Conservation (phyloP, 371 early-diverging fungal species). For the Caulochytrium protostelioides region DNA sequence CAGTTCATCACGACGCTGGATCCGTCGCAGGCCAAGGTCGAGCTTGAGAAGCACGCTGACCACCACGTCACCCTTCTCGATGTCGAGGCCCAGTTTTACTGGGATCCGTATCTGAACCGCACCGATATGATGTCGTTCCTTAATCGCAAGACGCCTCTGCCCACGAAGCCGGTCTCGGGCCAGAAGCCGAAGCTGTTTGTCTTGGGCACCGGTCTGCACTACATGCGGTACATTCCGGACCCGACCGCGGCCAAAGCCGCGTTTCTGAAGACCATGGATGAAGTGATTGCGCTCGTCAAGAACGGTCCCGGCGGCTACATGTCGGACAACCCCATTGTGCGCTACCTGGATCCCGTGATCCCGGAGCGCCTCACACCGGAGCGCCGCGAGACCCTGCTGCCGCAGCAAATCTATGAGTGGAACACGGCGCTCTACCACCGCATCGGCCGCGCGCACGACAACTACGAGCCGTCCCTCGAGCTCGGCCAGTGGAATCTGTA, state of each 20-base stretch:
- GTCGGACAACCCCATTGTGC: constrained; percentile 9
- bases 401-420: background rate
- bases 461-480: background rate
- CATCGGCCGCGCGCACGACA: background rate
- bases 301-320: constrained; percentile 15
- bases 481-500: background rate
- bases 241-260: constrained; percentile 10
- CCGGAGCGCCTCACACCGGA: constrained; percentile 21
- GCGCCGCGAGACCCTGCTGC: constrained; percentile 1
- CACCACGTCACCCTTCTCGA: constrained; percentile 9
- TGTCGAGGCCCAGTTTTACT: constrained; percentile 30
- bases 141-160: constrained; percentile 1
- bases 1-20: constrained; percentile 22
- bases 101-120: constrained; percentile 41
- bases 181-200: constrained; percentile 21
- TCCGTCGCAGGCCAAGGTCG: constrained; percentile 9
- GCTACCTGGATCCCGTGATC: too few relatives aligned
- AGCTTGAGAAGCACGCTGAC: constrained; percentile 18
- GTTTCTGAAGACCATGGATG: constrained; percentile 28
- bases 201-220: constrained; percentile 37
- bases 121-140: constrained; percentile 8
- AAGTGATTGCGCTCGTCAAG: constrained; percentile 32
- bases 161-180: constrained; percentile 2
- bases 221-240: constrained; percentile 20
- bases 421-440: background rate